A percentile compares a stretch with the other conserved stretches of the same genome.
phyloP scores from a whole-genome alignment of 106 monocot genomes.

The Allium sativum region DNA sequence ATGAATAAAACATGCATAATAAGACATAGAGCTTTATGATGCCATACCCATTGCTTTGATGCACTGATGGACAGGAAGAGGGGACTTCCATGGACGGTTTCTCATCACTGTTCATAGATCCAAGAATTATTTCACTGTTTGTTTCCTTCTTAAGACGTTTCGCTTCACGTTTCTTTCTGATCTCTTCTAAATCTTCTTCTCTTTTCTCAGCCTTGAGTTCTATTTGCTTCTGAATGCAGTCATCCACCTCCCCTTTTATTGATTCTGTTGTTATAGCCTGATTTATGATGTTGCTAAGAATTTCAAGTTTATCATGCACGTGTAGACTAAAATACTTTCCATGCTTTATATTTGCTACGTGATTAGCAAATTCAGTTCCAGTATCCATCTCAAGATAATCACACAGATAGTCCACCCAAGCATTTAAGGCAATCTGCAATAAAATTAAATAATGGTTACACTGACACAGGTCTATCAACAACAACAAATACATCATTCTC shows the following conservation, averaged over 20 bases:
- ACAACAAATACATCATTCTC: too few relatives aligned
- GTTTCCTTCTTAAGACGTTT: conserved; percentile 2
- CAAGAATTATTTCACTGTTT: not conserved
- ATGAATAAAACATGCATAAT: not conserved
- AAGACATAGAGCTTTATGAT: too few relatives aligned
- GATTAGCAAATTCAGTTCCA: not conserved
- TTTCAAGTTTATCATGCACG: conserved; percentile 13
- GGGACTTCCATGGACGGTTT: not conserved
- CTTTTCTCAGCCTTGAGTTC: conserved; percentile 10
- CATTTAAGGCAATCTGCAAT: conserved; percentile 6
- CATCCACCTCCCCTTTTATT: conserved; percentile 8
- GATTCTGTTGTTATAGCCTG: conserved; percentile 4
- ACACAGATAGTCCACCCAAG: conserved; percentile 14
- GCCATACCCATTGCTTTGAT: conserved; percentile 1
- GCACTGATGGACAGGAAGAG: not conserved
- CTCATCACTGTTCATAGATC: not conserved
- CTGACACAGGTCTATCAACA: too few relatives aligned
- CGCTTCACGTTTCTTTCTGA: conserved; percentile 10
- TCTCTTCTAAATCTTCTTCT: conserved; percentile 13
- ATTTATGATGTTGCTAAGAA: conserved; percentile 9
- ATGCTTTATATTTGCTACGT: conserved; percentile 1
- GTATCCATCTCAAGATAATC: conserved; percentile 11
- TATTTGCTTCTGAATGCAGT: conserved; percentile 12
- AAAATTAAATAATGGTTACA: not conserved
- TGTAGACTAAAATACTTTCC: conserved; percentile 4